Conservation (phyloP, 108 stramenopile species). For the Aureococcus anophagefferens region DNA sequence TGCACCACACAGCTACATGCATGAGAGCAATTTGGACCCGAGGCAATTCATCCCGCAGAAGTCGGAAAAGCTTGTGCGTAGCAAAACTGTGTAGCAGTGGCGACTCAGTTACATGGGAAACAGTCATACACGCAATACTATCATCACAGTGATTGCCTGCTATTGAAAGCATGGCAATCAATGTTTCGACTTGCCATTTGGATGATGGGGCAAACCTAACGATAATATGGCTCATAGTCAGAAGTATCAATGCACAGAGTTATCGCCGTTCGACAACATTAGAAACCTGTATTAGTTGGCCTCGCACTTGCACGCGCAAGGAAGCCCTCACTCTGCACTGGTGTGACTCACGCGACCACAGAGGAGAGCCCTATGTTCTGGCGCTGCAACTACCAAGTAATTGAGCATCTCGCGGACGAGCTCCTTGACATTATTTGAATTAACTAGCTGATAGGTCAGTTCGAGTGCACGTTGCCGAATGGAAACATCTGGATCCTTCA, state of each 20-base stretch:
- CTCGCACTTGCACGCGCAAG: no score
- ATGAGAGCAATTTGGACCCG: constrained; percentile 70
- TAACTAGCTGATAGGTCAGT: constrained; percentile 89
- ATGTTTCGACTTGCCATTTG: constrained; percentile 51
- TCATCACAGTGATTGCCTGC: constrained; percentile 73
- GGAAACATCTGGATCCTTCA: constrained; percentile 96
- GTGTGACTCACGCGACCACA: constrained; percentile 56
- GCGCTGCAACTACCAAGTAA: constrained; percentile 86
- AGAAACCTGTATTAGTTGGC: no score
- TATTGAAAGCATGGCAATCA: constrained; percentile 90
- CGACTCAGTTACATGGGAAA: constrained; percentile 1
- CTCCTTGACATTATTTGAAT: constrained; percentile 69
- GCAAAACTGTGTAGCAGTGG: constrained; percentile 73
- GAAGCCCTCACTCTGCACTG: no score
- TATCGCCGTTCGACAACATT: no score
- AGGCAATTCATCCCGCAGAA: constrained; percentile 68
- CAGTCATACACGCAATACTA: background rate
- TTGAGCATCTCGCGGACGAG: constrained; percentile 91
- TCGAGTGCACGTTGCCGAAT: constrained; percentile 97
- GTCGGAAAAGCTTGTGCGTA: constrained; percentile 80
- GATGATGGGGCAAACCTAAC: no score
- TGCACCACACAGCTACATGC: constrained; percentile 86
- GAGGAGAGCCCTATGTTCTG: constrained; percentile 80
- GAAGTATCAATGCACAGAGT: no score
- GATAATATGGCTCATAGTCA: no score